A percentile compares a stretch with the other conserved stretches of the same genome.
These are phyloP conservation scores for Podaxis carcinomalis DNA, from an alignment of 768 basidiomycete genomes.

Conservation along the genomic window DNA sequence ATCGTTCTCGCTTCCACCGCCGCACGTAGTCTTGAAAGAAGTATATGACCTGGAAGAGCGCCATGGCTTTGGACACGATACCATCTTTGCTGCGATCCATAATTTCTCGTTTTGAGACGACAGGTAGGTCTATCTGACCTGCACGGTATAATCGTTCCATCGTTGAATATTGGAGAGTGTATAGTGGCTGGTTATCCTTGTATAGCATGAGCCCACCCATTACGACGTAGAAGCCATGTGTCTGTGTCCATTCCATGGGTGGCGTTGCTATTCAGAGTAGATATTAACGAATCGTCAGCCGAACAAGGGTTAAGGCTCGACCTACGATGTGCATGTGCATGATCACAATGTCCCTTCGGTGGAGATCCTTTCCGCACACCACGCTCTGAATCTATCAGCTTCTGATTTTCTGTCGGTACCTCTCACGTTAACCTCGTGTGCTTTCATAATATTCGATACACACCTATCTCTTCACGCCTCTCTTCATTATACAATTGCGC, in stretches of 20 bases:
- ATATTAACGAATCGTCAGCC: neutral
- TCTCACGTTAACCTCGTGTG: slow-evolving; percentile 1
- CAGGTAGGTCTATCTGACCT: slow-evolving; percentile 9
- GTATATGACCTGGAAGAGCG: slow-evolving; percentile 10
- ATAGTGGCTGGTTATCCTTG: slow-evolving; percentile 10
- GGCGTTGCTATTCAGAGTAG: neutral
- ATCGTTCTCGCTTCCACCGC: slow-evolving; percentile 12
- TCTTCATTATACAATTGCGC: slow-evolving; percentile 9
- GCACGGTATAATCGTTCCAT: slow-evolving; percentile 8
- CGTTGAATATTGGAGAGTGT: slow-evolving; percentile 11
- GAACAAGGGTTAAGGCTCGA: neutral
- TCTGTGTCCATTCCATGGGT: slow-evolving; percentile 6
- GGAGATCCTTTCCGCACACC: neutral
- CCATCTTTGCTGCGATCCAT: slow-evolving; percentile 11
- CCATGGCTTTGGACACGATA: slow-evolving; percentile 12
- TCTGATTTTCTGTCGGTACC: slow-evolving; percentile 6
- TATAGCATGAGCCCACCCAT: slow-evolving; percentile 12
- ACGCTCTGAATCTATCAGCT: slow-evolving; percentile 9
- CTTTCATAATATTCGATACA: neutral
- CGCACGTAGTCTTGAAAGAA: slow-evolving; percentile 12
- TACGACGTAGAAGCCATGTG: slow-evolving; percentile 9
- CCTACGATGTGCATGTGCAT: neutral
- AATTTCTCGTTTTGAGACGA: slow-evolving; percentile 6
- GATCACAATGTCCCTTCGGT: neutral
- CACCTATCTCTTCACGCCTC: slow-evolving; percentile 10